phyloP scores from a whole-genome alignment of 129 eudicot species.

The Artemisia annua region DNA sequence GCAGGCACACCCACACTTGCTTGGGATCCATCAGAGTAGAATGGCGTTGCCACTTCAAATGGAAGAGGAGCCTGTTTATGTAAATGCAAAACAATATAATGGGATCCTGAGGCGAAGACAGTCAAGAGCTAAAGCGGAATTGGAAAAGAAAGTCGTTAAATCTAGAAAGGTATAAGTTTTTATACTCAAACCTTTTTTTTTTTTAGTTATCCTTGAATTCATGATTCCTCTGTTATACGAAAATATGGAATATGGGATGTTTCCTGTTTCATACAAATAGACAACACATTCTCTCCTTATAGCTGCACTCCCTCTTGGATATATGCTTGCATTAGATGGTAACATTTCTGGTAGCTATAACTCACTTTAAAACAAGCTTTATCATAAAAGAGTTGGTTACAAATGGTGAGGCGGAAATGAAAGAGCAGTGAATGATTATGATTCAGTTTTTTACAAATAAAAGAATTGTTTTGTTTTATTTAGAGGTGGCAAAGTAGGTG shows the following conservation, averaged over 20 bases:
- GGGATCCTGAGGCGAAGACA: conserved; percentile 81
- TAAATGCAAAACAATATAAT: conserved; percentile 74
- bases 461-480: background rate
- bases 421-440: background rate
- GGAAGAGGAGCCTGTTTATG: conserved; percentile 84
- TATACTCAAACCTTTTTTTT: background rate
- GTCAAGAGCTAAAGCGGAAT: conserved; percentile 72
- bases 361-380: background rate
- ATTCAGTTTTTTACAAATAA: background rate
- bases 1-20: conserved; percentile 58
- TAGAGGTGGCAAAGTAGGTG: too few relatives aligned
- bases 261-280: background rate
- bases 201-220: background rate
- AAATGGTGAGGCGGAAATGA: background rate
- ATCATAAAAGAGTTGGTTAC: background rate
- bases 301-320: background rate
- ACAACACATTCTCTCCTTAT: background rate
- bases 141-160: conserved; percentile 59
- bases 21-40: conserved; percentile 52
- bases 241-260: background rate
- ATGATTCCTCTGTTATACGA: background rate
- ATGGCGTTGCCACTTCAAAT: conserved; percentile 62
- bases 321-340: background rate
- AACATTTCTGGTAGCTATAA: background rate
- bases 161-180: conserved; percentile 50